phyloP scores from a whole-genome alignment of 345 rosid genomes.

The Acer negundo region DNA sequence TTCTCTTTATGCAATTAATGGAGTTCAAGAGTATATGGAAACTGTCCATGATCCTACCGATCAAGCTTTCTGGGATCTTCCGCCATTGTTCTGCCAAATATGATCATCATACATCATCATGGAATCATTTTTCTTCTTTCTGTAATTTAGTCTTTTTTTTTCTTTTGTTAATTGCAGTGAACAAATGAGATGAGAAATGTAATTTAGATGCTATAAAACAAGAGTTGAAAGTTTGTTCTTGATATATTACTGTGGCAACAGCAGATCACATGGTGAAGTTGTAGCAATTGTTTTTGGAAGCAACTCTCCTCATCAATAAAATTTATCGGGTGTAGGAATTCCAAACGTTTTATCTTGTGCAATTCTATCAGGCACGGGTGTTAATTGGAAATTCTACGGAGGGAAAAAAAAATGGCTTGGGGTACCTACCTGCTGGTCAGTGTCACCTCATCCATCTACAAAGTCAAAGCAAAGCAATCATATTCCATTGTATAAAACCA shows the following conservation, averaged over 20 bases:
- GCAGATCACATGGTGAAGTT: slow-evolving; percentile 4
- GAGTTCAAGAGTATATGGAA: slow-evolving; percentile 66
- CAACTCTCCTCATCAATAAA: slow-evolving; percentile 10
- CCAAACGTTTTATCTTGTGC: too few relatives aligned
- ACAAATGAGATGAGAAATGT: not conserved
- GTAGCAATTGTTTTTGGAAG: not conserved
- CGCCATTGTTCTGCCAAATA: slow-evolving; percentile 41
- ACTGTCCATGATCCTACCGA: slow-evolving; percentile 50
- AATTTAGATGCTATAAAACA: not conserved
- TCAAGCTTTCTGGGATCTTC: slow-evolving; percentile 67
- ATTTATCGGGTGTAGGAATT: too few relatives aligned
- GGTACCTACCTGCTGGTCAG: too few relatives aligned
- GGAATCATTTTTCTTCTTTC: not conserved
- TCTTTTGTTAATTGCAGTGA: not conserved
- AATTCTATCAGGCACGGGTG: too few relatives aligned
- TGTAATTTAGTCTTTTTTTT: not conserved
- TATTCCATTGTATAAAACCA: slow-evolving; percentile 4
- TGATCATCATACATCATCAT: slow-evolving; percentile 7
- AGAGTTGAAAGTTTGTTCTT: not conserved
- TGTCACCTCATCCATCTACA: not conserved
- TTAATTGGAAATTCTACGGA: too few relatives aligned
- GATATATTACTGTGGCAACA: not conserved
- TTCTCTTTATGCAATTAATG: slow-evolving; percentile 66
- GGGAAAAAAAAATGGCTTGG: too few relatives aligned
- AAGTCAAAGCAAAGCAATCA: slow-evolving; percentile 15